phyloP scores from a whole-genome alignment of 805 yeast species.

The Saturnispora quitensis region DNA sequence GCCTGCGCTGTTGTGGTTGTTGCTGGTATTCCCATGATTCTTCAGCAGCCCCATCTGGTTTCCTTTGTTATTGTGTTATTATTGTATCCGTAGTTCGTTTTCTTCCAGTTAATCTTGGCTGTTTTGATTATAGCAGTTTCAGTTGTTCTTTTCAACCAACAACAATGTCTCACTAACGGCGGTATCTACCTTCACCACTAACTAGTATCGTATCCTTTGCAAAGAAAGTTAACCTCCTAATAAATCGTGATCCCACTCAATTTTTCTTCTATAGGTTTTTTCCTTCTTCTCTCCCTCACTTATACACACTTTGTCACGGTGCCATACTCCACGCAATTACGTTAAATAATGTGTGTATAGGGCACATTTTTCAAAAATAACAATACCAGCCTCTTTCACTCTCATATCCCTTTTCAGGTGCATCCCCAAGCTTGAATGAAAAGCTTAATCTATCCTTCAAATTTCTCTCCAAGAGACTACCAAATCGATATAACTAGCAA shows the following conservation, averaged over 20 bases:
- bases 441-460: slow-evolving; percentile 61
- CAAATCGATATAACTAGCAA: slow-evolving; percentile 72
- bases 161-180: too few species aligned
- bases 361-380: background rate
- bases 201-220: too few species aligned
- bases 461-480: slow-evolving; percentile 76
- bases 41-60: background rate
- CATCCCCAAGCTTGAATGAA: background rate
- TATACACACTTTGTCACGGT: background rate
- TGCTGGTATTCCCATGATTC: background rate
- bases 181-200: too few species aligned
- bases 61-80: background rate
- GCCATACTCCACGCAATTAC: background rate
- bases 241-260: background rate
- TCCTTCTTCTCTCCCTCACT: background rate
- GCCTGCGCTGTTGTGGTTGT: background rate
- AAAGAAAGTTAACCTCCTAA: background rate
- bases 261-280: background rate
- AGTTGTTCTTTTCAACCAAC: too few species aligned
- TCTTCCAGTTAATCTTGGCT: too few species aligned
- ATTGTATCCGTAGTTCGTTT: too few species aligned
- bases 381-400: too few species aligned
- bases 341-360: background rate
- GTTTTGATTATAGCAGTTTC: too few species aligned
- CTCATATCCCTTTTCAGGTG: background rate